Evolutionary conservation across 768 basidiomycete genomes (phyloP).

Genomic region (Auriscalpium microsporum): DNA sequence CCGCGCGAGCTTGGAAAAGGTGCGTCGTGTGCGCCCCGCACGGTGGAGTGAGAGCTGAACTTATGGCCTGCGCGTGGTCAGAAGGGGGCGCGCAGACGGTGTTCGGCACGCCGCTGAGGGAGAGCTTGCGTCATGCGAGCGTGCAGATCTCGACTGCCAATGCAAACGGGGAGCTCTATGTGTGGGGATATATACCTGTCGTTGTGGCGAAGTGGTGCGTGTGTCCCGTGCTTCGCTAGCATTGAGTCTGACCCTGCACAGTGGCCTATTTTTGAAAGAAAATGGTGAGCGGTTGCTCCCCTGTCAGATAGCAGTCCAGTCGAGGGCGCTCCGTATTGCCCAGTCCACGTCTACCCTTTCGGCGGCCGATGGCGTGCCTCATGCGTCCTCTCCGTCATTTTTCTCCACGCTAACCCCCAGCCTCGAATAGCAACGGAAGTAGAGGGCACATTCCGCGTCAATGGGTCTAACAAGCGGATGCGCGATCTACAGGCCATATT

Average conservation of each 20-base stretch:
- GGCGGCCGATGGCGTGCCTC: too few relatives aligned
- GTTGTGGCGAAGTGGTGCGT: constrained; percentile 95
- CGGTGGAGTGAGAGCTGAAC: not conserved
- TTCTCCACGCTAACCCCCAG: not conserved
- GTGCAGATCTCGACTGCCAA: constrained; percentile 92
- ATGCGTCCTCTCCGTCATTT: too few relatives aligned
- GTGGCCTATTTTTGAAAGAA: constrained; percentile 91
- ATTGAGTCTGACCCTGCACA: constrained; percentile 21
- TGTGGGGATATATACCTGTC: constrained; percentile 93
- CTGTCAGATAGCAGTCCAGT: not conserved
- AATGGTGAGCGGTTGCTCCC: constrained; percentile 45
- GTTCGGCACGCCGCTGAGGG: constrained; percentile 78
- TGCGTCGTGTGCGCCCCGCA: constrained; percentile 18
- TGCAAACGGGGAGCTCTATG: constrained; percentile 71
- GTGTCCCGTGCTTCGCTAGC: constrained; percentile 10
- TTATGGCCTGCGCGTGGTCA: constrained; percentile 14
- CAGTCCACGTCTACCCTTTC: too few relatives aligned
- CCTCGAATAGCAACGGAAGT: constrained; percentile 68
- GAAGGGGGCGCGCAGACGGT: constrained; percentile 43
- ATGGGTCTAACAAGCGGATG: constrained; percentile 93
- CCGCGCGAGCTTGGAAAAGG: constrained; percentile 38
- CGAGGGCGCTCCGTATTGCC: not conserved
- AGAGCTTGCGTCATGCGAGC: constrained; percentile 77
- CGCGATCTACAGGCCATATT: constrained; percentile 88
- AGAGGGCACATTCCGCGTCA: constrained; percentile 90